Conservation (phyloP, 2,329 filamentous ascomycete genomes). For the Neocatenulostroma microsporum region DNA sequence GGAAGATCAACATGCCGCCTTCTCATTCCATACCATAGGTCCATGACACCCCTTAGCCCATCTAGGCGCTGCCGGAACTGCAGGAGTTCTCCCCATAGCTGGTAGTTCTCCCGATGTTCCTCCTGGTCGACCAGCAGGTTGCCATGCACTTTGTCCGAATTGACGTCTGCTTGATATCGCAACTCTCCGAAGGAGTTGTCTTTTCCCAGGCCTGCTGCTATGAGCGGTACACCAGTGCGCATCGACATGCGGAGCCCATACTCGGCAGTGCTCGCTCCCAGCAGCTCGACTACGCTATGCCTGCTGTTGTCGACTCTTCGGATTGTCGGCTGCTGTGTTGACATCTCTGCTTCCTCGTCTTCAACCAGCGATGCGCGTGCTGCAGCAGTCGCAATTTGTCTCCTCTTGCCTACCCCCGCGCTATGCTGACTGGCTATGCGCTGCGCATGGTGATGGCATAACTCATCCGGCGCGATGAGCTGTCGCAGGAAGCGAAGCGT, state of each 20-base stretch:
- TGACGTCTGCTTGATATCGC: constrained; percentile 27
- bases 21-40: constrained; percentile 38
- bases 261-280: constrained; percentile 7
- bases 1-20: constrained; percentile 34
- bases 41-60: constrained; percentile 34
- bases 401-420: too few species aligned
- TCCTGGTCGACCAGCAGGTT: constrained; percentile 27
- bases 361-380: too few species aligned
- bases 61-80: constrained; percentile 35
- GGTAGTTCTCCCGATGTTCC: constrained; percentile 24
- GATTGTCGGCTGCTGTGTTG: neutral
- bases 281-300: neutral
- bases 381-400: too few species aligned
- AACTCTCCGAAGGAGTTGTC: constrained; percentile 14
- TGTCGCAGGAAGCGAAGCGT: constrained; percentile 33
- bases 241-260: constrained; percentile 11
- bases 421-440: neutral
- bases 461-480: constrained; percentile 15
- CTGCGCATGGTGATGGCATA: neutral
- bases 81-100: constrained; percentile 36
- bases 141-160: constrained; percentile 5
- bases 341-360: neutral
- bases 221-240: constrained; percentile 7
- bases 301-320: neutral
- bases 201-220: constrained; percentile 1